Evolutionary conservation across 352 stramenopile species (phyloP).

Genomic region (Phytophthora melonis): DNA sequence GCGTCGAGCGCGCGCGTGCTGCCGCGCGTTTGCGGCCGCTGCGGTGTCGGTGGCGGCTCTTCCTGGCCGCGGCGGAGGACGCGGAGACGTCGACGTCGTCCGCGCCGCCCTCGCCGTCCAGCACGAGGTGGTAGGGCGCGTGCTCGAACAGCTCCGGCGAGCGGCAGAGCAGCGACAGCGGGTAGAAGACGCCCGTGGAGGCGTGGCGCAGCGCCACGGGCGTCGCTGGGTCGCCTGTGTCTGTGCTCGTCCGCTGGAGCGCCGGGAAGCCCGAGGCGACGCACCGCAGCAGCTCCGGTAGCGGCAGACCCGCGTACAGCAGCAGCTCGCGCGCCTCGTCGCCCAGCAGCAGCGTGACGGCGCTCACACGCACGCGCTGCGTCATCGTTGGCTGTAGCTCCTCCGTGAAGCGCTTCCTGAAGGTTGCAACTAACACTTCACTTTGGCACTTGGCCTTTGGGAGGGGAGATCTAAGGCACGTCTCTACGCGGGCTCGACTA

Average conservation of each 20-base stretch:
- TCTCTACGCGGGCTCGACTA: conserved; percentile 15
- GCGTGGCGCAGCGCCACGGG: conserved; percentile 36
- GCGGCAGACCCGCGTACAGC: conserved; percentile 43
- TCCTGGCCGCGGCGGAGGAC: conserved; percentile 3
- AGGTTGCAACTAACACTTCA: background rate
- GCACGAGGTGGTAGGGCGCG: conserved; percentile 58
- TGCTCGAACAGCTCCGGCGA: conserved; percentile 63
- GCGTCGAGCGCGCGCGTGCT: conserved; percentile 16
- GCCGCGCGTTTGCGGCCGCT: conserved; percentile 27
- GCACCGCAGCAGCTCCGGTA: conserved; percentile 66
- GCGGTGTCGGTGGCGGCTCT: conserved; percentile 17
- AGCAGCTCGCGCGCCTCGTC: conserved; percentile 47
- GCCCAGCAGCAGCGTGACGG: conserved; percentile 49
- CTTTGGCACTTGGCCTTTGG: conserved; percentile 10
- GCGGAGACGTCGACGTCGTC: background rate
- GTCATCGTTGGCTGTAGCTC: background rate
- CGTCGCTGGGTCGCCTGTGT: background rate
- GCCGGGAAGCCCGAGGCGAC: conserved; percentile 53
- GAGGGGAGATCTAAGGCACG: conserved; percentile 23
- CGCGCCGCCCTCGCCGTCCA: conserved; percentile 18
- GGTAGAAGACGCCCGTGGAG: conserved; percentile 62
- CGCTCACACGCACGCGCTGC: conserved; percentile 37
- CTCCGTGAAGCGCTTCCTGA: background rate
- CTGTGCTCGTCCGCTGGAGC: conserved; percentile 2
- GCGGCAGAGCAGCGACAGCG: conserved; percentile 70